A percentile compares a stretch with the other conserved stretches of the same genome.
Evolutionary conservation across 257 asterid genomes (phyloP).

Genomic region (Cynanchum wilfordii): DNA sequence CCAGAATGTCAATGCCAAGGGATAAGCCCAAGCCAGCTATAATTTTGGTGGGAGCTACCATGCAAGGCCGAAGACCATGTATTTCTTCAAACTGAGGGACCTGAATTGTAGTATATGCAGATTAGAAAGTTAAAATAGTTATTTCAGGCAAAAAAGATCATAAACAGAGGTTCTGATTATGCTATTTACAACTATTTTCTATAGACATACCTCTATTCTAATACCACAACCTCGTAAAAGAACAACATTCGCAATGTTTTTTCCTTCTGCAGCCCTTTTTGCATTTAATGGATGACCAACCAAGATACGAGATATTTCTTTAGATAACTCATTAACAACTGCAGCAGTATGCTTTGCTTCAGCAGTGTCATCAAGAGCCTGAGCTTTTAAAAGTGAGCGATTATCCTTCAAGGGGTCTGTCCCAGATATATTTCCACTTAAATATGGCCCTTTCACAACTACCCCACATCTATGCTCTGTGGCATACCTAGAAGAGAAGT

Average conservation of each 20-base stretch:
- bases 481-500: constrained; percentile 60
- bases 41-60: constrained; percentile 97
- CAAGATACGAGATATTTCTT: constrained; percentile 76
- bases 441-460: constrained; percentile 94
- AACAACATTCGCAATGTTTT: constrained; percentile 77
- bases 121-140: not conserved
- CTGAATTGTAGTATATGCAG: constrained; percentile 32
- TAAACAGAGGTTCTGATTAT: not conserved
- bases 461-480: constrained; percentile 99
- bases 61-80: constrained; percentile 84
- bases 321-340: constrained; percentile 82
- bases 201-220: constrained; percentile 75
- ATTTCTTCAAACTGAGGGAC: constrained; percentile 71
- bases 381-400: constrained; percentile 70
- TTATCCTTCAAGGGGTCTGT: constrained; percentile 96
- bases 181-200: not conserved
- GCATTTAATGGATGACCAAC: constrained; percentile 73
- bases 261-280: constrained; percentile 73
- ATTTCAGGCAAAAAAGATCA: not conserved
- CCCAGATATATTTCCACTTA: constrained; percentile 96
- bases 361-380: constrained; percentile 79
- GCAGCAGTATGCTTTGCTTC: constrained; percentile 82
- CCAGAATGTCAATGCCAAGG: constrained; percentile 90
- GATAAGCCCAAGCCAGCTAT: constrained; percentile 97
- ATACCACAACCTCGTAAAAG: constrained; percentile 97